Base-by-base conservation (phyloP, 495 filamentous ascomycete genomes). In the Penicillium arizonense region DNA sequence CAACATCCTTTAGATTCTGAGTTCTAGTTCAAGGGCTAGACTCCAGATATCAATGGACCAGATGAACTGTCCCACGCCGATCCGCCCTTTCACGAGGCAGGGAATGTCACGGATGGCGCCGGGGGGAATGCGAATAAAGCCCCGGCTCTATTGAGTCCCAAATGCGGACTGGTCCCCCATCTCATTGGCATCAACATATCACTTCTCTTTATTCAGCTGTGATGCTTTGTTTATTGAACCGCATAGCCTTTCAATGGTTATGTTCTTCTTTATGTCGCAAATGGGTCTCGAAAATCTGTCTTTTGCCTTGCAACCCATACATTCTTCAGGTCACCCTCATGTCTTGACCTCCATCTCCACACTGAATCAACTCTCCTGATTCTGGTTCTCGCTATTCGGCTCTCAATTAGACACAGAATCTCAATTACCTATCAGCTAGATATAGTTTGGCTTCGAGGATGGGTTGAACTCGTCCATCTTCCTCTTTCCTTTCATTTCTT, bases 251-350 rank as follows among this genome's bases (percentile, higher is more conserved):
- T 28, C 49, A 44, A 52, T 52, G 49, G 49, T 24, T 24, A 52
- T 28, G 43, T 53, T 40, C 35, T 33, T 28, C 18, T 30, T 16
- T 30, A 9, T 52, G 51, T 42, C 44, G 44, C 44, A 28, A 40
- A 30, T 8, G 28, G 5, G 28, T 30, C 28, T 30, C 28, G 28
- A 30, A 30, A 44, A 21, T 16, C 13, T 52, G 49, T 44, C 3
- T 23, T 43, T 43, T 54, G 51, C 30, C 37, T 54, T 43, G 48
- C 48, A 26, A 21, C 48, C 48, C 28, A 43, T 50, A 50, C 48
- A 43, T 50, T 50, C 39, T 23, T 50, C 48, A 35, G 3, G 4
- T 43, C 1, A 14, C 16, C 42, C 30, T 20, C 44, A 41, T 46
- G 42, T 54, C 43, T 40, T 47, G 36, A 42, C 24, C 23, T 13